Evolutionary conservation across 108 stramenopile species (phyloP).

Genomic region (Bacterosira constricta): DNA sequence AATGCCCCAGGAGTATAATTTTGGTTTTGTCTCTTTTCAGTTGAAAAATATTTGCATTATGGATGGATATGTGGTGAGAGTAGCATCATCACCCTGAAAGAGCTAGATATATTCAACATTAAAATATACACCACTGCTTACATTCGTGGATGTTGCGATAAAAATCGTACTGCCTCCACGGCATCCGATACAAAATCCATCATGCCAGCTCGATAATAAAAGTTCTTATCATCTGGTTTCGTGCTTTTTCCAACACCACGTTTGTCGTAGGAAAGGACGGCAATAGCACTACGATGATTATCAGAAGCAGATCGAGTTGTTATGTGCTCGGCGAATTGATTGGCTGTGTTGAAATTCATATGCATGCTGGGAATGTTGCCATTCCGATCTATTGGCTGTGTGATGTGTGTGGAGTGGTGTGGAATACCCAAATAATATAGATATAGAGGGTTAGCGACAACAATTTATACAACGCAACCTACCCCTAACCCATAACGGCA

Average conservation of each 20-base stretch:
- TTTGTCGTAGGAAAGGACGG: slow-evolving; percentile 46
- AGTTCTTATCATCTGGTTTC: slow-evolving; percentile 26
- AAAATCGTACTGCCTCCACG: slow-evolving; percentile 34
- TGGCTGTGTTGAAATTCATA: slow-evolving; percentile 34
- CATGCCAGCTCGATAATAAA: slow-evolving; percentile 38
- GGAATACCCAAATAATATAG: no score
- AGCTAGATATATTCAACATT: no score
- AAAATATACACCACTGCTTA: no score
- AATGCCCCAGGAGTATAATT: slow-evolving; percentile 32
- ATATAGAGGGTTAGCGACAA: no score
- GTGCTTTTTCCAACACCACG: slow-evolving; percentile 46
- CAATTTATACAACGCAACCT: no score
- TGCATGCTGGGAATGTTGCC: slow-evolving; percentile 30
- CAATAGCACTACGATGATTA: slow-evolving; percentile 21
- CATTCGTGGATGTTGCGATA: slow-evolving; percentile 20
- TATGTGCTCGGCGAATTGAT: slow-evolving; percentile 34
- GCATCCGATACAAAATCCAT: slow-evolving; percentile 43
- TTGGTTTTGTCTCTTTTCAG: slow-evolving; percentile 29
- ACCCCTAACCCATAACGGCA: no score
- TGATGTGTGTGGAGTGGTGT: no score
- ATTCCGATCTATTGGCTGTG: slow-evolving; percentile 42
- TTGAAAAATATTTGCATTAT: no score
- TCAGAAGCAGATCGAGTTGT: not conserved
- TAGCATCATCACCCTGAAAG: no score
- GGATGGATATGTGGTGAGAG: no score